Conservation (phyloP, 2,329 filamentous ascomycete genomes). For the Aureobasidium sp. region DNA sequence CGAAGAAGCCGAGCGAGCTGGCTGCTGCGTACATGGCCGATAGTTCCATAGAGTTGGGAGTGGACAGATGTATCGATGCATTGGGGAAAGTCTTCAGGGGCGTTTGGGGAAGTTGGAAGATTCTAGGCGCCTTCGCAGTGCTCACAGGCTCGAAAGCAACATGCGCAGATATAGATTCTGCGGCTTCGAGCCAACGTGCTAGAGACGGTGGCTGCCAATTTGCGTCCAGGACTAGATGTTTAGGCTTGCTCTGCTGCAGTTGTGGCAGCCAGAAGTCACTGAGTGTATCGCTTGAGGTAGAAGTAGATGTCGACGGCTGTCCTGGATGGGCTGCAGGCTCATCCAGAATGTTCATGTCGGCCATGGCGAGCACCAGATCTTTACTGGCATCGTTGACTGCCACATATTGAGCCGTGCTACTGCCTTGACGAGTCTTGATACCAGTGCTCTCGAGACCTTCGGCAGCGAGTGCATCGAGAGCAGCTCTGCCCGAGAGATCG, state of each 20-base stretch:
- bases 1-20: conserved; percentile 57
- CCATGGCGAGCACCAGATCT: conserved; percentile 85
- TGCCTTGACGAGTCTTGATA: conserved; percentile 47
- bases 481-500: conserved; percentile 67
- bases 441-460: conserved; percentile 57
- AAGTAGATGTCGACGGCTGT: conserved; percentile 4
- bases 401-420: conserved; percentile 81
- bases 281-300: conserved; percentile 42
- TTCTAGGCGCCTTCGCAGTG: conserved; percentile 61
- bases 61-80: conserved; percentile 61
- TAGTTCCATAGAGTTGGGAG: conserved; percentile 79
- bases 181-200: conserved; percentile 57
- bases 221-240: conserved; percentile 75
- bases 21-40: conserved; percentile 69
- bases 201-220: conserved; percentile 70
- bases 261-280: conserved; percentile 52
- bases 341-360: conserved; percentile 82
- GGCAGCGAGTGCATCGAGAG: conserved; percentile 56
- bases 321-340: conserved; percentile 8
- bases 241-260: conserved; percentile 50
- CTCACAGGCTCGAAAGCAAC: conserved; percentile 88
- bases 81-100: conserved; percentile 44
- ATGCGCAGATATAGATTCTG: conserved; percentile 45
- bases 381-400: conserved; percentile 78
- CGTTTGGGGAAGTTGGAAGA: conserved; percentile 46